These are phyloP conservation scores for Rhodotorula sp. DNA, from an alignment of 1,284 basidiomycete species.

Conservation along the genomic window DNA sequence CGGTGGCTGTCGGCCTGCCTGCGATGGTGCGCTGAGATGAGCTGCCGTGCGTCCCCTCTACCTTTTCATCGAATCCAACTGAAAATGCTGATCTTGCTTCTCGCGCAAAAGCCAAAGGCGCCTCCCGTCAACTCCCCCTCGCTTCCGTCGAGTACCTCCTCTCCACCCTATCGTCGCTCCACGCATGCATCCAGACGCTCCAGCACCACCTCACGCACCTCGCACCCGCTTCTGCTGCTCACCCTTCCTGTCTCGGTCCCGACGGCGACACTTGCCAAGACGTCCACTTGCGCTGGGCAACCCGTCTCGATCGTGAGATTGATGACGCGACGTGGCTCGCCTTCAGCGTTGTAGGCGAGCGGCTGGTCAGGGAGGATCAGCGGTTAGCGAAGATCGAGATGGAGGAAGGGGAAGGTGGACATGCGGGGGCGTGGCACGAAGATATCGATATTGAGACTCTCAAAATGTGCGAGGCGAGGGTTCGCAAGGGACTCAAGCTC, in stretches of 20 bases:
- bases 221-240: neutral
- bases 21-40: slow-evolving; percentile 8
- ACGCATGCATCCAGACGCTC: slow-evolving; percentile 13
- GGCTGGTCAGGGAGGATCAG: slow-evolving; percentile 8
- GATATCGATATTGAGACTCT: slow-evolving; percentile 9
- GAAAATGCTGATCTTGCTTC: neutral
- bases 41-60: slow-evolving; percentile 8
- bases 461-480: slow-evolving; percentile 10
- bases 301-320: slow-evolving; percentile 22
- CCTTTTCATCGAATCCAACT: neutral
- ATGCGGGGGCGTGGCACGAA: neutral
- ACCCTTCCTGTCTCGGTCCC: slow-evolving; percentile 5
- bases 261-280: slow-evolving; percentile 15
- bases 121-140: neutral
- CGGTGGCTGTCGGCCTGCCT: slow-evolving; percentile 17
- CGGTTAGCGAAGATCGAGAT: neutral
- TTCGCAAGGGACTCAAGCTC: slow-evolving; percentile 22
- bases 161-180: slow-evolving; percentile 2
- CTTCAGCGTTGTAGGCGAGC: slow-evolving; percentile 8
- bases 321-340: slow-evolving; percentile 19
- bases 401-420: neutral
- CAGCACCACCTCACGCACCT: slow-evolving; percentile 10
- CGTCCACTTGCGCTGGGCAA: slow-evolving; percentile 15
- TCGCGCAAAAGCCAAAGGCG: neutral
- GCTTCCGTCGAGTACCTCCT: neutral